A percentile compares a stretch with the other conserved stretches of the same genome.
Conservation (phyloP, 192 early-diverging fungal genomes). For the Mortierella hygrophila region DNA sequence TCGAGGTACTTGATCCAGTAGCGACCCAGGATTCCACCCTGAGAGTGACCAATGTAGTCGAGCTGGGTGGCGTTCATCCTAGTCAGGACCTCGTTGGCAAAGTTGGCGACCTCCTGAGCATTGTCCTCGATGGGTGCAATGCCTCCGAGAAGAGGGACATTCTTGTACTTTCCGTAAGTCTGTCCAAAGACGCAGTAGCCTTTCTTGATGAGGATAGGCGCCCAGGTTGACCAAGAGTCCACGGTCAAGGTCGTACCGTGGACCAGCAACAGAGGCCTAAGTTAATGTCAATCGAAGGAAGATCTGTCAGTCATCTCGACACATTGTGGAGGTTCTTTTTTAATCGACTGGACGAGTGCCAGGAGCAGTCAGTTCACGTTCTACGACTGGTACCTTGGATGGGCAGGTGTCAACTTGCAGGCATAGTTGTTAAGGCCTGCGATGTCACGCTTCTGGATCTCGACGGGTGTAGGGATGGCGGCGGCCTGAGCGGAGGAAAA, state of each 20-base stretch:
- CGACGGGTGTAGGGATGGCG: not conserved
- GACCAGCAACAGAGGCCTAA: constrained; percentile 26
- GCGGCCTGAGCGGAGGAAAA: constrained; percentile 11
- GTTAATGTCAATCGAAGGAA: too few relatives aligned
- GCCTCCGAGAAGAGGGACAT: constrained; percentile 28
- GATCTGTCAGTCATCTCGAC: too few relatives aligned
- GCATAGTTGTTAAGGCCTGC: constrained; percentile 30
- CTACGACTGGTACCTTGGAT: constrained; percentile 8
- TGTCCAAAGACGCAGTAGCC: constrained; percentile 50
- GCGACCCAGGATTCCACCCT: constrained; percentile 41
- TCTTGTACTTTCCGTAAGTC: constrained; percentile 32
- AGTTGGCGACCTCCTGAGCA: constrained; percentile 37
- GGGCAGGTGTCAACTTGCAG: constrained; percentile 36
- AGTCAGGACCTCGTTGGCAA: constrained; percentile 21
- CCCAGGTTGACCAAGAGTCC: constrained; percentile 39
- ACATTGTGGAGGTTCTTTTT: too few relatives aligned
- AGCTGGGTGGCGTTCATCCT: constrained; percentile 31
- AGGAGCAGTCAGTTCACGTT: too few relatives aligned
- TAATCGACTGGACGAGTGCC: too few relatives aligned
- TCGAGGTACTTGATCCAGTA: constrained; percentile 47
- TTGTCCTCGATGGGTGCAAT: constrained; percentile 28
- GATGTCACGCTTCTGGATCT: constrained; percentile 25
- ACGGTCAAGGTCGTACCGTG: constrained; percentile 33
- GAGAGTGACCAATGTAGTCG: constrained; percentile 45
- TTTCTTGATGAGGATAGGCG: constrained; percentile 11